Evolutionary conservation across 257 asterid species (phyloP).

Genomic region (Solanum verrucosum): DNA sequence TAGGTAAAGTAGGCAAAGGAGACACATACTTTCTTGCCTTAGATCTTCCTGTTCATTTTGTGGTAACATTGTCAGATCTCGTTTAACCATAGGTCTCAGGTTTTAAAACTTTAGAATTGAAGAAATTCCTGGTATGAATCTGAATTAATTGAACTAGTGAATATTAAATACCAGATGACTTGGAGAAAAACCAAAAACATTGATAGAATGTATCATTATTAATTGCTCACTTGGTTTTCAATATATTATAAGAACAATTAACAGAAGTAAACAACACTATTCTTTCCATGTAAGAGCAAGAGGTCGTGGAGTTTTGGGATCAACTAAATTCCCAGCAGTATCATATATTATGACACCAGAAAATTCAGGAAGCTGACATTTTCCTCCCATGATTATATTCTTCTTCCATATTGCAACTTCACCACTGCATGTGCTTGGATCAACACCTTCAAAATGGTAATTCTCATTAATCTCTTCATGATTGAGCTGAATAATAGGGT

Average conservation of each 20-base stretch:
- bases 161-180: background rate
- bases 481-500: slow-evolving; percentile 63
- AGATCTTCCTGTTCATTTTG: background rate
- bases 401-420: slow-evolving; percentile 67
- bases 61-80: background rate
- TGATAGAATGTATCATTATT: background rate
- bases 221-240: background rate
- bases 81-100: background rate
- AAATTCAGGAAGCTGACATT: slow-evolving; percentile 77
- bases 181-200: background rate
- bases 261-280: background rate
- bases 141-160: background rate
- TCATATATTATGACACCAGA: slow-evolving; percentile 76
- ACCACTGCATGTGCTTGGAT: slow-evolving; percentile 29
- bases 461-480: slow-evolving; percentile 23
- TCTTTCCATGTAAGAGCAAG: slow-evolving; percentile 42
- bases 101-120: background rate
- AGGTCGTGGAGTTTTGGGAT: slow-evolving; percentile 23
- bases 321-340: slow-evolving; percentile 34
- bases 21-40: background rate
- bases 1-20: background rate
- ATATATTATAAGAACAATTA: background rate
- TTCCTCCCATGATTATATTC: slow-evolving; percentile 78
- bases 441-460: slow-evolving; percentile 32
- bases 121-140: background rate